Conservation (phyloP, 768 basidiomycete species). For the Krasilnikovozyma curviuscula region DNA sequence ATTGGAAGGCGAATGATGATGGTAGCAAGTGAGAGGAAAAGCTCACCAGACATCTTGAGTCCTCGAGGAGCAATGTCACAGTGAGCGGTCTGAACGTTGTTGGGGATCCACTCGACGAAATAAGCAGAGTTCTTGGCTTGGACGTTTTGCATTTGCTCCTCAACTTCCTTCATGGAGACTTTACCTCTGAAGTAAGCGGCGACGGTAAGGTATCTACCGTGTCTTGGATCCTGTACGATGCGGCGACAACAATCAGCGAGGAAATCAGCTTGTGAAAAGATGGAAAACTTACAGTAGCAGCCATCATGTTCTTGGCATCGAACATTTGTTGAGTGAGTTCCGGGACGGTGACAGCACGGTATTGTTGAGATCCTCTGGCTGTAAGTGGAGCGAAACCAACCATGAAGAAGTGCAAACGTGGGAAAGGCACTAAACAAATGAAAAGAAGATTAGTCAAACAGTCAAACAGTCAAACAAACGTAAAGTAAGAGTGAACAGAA, state of each 20-base stretch:
- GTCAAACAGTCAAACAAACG: no score
- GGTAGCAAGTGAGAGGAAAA: not conserved
- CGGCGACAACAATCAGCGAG: conserved; percentile 17
- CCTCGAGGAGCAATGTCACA: not conserved
- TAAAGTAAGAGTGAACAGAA: conserved; percentile 27
- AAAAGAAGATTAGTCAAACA: conserved; percentile 11
- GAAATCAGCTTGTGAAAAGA: not conserved
- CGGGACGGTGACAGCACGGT: conserved; percentile 40
- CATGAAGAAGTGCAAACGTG: conserved; percentile 90
- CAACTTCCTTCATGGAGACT: conserved; percentile 57
- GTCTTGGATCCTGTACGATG: conserved; percentile 34
- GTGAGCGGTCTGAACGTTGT: conserved; percentile 6
- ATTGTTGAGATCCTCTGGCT: conserved; percentile 43
- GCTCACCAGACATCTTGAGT: not conserved
- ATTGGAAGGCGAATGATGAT: no score
- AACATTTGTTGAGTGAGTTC: conserved; percentile 55
- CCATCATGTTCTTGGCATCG: conserved; percentile 57
- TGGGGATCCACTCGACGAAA: conserved; percentile 12
- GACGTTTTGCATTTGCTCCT: conserved; percentile 53
- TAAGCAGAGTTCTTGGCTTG: conserved; percentile 33
- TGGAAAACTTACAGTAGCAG: conserved; percentile 29
- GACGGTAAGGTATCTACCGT: conserved; percentile 65
- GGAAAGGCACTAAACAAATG: conserved; percentile 41
- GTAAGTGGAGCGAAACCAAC: conserved; percentile 84
- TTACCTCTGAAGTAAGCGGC: conserved; percentile 74